Conservation (phyloP, 2,329 filamentous ascomycete species). For the Clarireedia sp. region DNA sequence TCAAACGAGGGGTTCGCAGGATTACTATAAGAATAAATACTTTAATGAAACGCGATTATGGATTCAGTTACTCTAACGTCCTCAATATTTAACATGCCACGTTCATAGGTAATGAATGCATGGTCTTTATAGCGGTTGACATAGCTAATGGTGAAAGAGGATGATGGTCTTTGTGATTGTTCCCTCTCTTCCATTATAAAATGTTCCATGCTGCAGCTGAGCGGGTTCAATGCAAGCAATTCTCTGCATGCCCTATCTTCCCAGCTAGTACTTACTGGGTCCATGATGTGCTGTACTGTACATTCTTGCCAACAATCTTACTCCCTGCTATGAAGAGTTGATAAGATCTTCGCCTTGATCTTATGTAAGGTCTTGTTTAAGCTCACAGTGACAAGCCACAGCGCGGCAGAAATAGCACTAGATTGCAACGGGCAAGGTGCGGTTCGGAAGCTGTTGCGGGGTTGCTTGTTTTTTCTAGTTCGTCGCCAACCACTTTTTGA, state of each 20-base stretch:
- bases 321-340: neutral
- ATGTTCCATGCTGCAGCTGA: slow-evolving; percentile 2
- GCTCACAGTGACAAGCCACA: neutral
- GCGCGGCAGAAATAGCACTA: neutral
- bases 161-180: neutral
- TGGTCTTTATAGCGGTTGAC: neutral
- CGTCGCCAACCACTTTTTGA: slow-evolving; percentile 5
- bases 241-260: neutral
- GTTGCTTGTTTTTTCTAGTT: slow-evolving; percentile 2
- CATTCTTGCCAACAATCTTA: neutral
- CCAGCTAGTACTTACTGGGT: neutral
- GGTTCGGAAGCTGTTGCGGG: slow-evolving; percentile 2
- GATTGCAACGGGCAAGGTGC: neutral
- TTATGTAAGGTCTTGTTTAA: neutral
- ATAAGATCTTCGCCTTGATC: neutral
- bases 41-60: slow-evolving; percentile 8
- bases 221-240: slow-evolving; percentile 10
- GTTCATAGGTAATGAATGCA: neutral
- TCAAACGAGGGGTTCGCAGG: neutral
- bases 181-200: neutral
- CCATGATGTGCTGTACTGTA: neutral
- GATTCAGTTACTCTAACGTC: neutral
- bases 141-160: neutral
- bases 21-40: slow-evolving; percentile 9
- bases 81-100: too few species aligned